Evolutionary conservation across 2,329 filamentous ascomycete genomes (phyloP).

Genomic region (Aspergillus alliaceus): DNA sequence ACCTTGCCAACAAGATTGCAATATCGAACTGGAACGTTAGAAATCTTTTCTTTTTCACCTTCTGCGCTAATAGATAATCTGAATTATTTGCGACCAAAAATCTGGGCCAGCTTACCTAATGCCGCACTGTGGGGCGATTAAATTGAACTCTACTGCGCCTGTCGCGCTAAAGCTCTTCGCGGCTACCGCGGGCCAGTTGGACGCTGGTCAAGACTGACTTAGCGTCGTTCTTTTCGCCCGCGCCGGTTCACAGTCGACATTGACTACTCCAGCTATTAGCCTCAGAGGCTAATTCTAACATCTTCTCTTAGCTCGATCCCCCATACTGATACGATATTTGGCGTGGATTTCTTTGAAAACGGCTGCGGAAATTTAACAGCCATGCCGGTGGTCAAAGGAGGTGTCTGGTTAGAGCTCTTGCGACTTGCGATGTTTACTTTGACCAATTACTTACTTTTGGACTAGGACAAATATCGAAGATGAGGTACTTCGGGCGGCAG

Average conservation of each 20-base stretch:
- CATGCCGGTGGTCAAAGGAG: constrained; percentile 67
- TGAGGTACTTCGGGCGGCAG: constrained; percentile 94
- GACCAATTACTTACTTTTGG: constrained; percentile 17
- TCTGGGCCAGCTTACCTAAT: constrained; percentile 34
- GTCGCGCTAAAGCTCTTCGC: constrained; percentile 28
- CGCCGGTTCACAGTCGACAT: constrained; percentile 21
- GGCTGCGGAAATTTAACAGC: constrained; percentile 21
- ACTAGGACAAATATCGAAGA: constrained; percentile 70
- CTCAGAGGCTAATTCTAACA: constrained; percentile 6
- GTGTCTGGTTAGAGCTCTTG: constrained; percentile 53
- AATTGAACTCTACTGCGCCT: constrained; percentile 20
- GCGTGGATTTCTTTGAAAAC: background rate
- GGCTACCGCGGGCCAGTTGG: constrained; percentile 13
- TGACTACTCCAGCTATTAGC: constrained; percentile 13
- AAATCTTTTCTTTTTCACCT: constrained; percentile 22
- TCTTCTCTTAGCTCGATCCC: background rate
- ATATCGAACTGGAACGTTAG: background rate
- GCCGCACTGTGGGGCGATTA: constrained; percentile 21
- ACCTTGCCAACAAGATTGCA: constrained; percentile 9
- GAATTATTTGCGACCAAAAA: constrained; percentile 27
- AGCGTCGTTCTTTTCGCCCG: constrained; percentile 17
- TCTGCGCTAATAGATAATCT: constrained; percentile 14
- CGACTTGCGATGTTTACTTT: background rate
- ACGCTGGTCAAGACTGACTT: constrained; percentile 2
- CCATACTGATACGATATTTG: background rate